These are phyloP conservation scores for Lasiodiplodia citricola DNA, from an alignment of 2,329 filamentous ascomycete genomes.

Conservation along the genomic window DNA sequence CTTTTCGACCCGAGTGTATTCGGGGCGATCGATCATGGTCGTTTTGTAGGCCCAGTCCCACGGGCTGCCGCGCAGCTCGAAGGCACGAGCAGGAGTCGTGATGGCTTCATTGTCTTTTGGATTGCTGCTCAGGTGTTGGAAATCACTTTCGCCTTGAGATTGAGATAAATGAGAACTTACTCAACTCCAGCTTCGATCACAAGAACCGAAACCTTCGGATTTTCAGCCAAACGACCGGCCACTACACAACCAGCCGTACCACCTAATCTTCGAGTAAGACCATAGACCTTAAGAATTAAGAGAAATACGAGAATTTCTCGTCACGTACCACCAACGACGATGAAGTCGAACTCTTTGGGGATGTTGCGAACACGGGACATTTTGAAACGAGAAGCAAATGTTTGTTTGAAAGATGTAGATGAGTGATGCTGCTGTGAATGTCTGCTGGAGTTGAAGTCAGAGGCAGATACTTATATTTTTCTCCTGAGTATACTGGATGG, in stretches of 20 bases:
- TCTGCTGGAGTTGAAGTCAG: too few relatives aligned
- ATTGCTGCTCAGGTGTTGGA: slow-evolving; percentile 39
- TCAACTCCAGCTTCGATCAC: slow-evolving; percentile 52
- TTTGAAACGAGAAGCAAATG: too few relatives aligned
- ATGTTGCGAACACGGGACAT: too few relatives aligned
- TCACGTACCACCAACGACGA: too few relatives aligned
- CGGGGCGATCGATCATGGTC: slow-evolving; percentile 63
- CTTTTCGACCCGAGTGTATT: slow-evolving; percentile 67
- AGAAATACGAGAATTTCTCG: too few relatives aligned
- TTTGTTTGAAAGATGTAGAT: too few relatives aligned
- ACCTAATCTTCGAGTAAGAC: too few relatives aligned
- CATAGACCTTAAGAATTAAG: too few relatives aligned
- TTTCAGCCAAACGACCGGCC: slow-evolving; percentile 54
- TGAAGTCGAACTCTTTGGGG: too few relatives aligned
- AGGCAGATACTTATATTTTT: too few relatives aligned
- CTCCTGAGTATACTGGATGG: too few relatives aligned
- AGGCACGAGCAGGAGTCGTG: slow-evolving; percentile 58
- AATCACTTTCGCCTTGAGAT: not conserved
- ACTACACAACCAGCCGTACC: slow-evolving; percentile 57
- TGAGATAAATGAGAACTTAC: not conserved
- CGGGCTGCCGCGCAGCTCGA: slow-evolving; percentile 60
- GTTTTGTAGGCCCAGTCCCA: slow-evolving; percentile 68
- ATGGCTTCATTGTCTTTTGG: slow-evolving; percentile 58
- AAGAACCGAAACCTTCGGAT: slow-evolving; percentile 48
- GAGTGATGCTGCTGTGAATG: too few relatives aligned